Evolutionary conservation across 805 yeast species (phyloP), one percentile per base, ranked within the genome.

Genomic region (Candida fluviatilis): DNA sequence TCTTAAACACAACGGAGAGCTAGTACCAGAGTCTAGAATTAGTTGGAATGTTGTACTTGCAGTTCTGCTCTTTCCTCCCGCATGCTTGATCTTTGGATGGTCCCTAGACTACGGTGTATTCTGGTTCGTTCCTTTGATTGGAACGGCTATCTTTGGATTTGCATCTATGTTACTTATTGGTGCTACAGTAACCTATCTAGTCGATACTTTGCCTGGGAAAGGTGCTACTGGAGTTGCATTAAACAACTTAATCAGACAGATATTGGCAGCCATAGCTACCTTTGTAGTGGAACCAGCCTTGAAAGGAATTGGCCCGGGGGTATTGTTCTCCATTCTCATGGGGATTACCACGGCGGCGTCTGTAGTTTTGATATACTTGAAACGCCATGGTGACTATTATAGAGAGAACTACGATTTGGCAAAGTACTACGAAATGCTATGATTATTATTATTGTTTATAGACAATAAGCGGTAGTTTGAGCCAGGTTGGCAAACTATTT

Each of bases 201-300:
- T 87, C 1, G 96, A 87, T 52, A 78, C 88, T 1, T 67, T 88
- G 32, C 95, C 96, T 0, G 95, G 95, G 0, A 73, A 81, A 50
- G 95, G 95, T 30, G 90, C 95, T 11, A 84, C 95, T 0, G 95
- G 95, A 1, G 85, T 87, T 35, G 95, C 95, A 0, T 57, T 88
- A 36, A 87, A 84, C 51, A 88, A 87, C 53, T 71, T 87, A 39
- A 67, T 82, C 14, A 70, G 96, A 49, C 84, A 80, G 69, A 62
- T 78, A 2, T 62, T 84, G 42, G 95, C 95, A 1, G 86, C 95
- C 0, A 68, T 71, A 2, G 90, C 87, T 8, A 78, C 89, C 1
- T 88, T 87, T 55, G 69, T 81, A 6, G 76, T 84, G 1, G 88
- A 82, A 30, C 95, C 95, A 0, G 64, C 84, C 51, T 62, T 82